phyloP scores from a whole-genome alignment of 129 eudicot genomes.

The Saposhnikovia divaricata region DNA sequence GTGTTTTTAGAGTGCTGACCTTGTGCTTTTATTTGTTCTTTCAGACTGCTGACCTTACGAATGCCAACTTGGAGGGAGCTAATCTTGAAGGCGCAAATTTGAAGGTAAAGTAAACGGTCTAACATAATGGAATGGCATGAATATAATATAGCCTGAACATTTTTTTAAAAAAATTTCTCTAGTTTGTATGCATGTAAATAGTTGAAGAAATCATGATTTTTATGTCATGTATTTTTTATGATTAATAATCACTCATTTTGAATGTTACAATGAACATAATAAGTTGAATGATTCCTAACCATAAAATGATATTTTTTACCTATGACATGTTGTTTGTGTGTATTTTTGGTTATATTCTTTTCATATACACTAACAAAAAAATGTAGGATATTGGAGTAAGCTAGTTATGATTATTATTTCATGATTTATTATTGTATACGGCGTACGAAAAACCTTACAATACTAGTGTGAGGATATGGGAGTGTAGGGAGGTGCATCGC shows the following conservation, averaged over 20 bases:
- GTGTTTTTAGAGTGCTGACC: background rate
- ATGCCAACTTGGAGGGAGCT: slow-evolving; percentile 96
- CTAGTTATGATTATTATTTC: background rate
- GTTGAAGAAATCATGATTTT: background rate
- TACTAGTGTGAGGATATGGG: no score
- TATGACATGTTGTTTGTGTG: background rate
- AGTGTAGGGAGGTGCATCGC: no score
- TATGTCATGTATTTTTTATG: background rate
- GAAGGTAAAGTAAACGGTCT: slow-evolving; percentile 38
- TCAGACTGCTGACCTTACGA: slow-evolving; percentile 92
- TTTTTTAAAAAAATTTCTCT: background rate
- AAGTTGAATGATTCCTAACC: background rate
- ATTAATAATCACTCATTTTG: background rate
- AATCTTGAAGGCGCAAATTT: slow-evolving; percentile 96
- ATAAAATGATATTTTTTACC: background rate
- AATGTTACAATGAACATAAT: background rate
- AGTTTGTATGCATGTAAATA: background rate
- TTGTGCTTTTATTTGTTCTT: slow-evolving; percentile 1
- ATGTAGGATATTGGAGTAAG: background rate
- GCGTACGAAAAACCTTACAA: no score
- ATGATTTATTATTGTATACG: no score
- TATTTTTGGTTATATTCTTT: background rate
- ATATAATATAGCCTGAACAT: background rate
- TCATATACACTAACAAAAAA: background rate
- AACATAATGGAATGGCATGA: background rate